These are phyloP conservation scores for Filobasidium floriforme DNA, from an alignment of 768 basidiomycete genomes.

Conservation along the genomic window DNA sequence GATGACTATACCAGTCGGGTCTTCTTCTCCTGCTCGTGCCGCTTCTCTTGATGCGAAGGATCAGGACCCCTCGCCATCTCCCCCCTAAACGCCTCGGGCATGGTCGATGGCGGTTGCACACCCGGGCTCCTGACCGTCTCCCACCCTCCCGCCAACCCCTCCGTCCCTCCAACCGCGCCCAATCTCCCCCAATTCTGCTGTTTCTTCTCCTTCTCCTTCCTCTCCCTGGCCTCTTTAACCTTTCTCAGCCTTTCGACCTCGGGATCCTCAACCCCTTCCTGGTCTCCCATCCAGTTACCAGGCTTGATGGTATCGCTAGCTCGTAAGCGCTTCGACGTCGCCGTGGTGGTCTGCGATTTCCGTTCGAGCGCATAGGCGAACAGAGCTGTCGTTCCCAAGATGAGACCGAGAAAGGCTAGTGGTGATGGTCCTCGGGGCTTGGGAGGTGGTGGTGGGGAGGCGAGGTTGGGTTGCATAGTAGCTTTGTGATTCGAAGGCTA, in stretches of 20 bases:
- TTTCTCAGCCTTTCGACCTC: background rate
- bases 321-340: background rate
- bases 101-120: background rate
- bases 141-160: background rate
- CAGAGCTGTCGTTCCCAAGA: background rate
- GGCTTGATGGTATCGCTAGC: slow-evolving; percentile 1
- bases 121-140: background rate
- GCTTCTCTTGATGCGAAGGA: too few species aligned
- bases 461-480: background rate
- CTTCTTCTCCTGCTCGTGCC: background rate
- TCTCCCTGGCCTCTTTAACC: slow-evolving; percentile 2
- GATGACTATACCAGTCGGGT: background rate
- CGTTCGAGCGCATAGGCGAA: slow-evolving; percentile 5
- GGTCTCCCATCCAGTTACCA: slow-evolving; percentile 3
- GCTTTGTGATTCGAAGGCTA: background rate
- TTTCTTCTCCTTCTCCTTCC: background rate
- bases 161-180: slow-evolving; percentile 1
- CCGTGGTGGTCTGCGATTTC: background rate
- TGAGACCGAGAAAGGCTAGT: background rate
- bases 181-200: background rate
- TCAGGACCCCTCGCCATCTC: background rate
- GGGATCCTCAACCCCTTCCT: slow-evolving; percentile 1
- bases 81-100: background rate
- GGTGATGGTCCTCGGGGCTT: background rate
- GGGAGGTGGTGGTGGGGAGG: background rate